Evolutionary conservation across 257 asterid genomes (phyloP).

Genomic region (Rubia yunnanensis): DNA sequence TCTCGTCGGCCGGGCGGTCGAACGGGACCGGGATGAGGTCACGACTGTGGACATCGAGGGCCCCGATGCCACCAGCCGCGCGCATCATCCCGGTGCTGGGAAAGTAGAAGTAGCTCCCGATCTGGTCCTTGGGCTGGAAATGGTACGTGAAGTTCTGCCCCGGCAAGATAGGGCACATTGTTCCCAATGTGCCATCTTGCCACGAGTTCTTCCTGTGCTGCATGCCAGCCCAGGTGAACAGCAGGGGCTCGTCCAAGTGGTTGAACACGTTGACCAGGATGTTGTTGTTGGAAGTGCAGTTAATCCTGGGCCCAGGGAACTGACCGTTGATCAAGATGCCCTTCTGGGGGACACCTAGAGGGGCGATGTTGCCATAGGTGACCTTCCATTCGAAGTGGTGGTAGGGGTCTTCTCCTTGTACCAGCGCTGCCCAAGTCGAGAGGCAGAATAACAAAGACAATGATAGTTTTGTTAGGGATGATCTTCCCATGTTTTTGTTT

Average conservation of each 20-base stretch:
- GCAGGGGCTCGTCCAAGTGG: conserved; percentile 44
- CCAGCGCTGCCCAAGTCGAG: conserved; percentile 22
- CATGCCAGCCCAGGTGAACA: conserved; percentile 34
- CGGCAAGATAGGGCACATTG: conserved; percentile 45
- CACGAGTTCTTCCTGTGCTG: conserved; percentile 51
- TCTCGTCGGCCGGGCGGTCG: conserved; percentile 31
- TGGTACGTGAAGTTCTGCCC: conserved; percentile 37
- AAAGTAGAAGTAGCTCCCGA: conserved; percentile 40
- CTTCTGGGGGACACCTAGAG: conserved; percentile 47
- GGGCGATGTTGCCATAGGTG: conserved; percentile 40
- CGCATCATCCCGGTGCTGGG: conserved; percentile 34
- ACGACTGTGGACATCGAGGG: conserved; percentile 37
- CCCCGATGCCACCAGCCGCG: conserved; percentile 41
- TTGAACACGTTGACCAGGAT: conserved; percentile 35
- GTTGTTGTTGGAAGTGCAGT: conserved; percentile 46
- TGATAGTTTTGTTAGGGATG: conserved; percentile 5
- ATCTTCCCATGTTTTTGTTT: conserved; percentile 17
- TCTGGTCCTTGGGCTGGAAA: conserved; percentile 52
- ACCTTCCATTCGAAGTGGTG: conserved; percentile 40
- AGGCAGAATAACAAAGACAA: conserved; percentile 34
- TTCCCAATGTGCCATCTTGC: conserved; percentile 46
- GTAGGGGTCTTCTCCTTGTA: conserved; percentile 44
- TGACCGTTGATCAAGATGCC: conserved; percentile 48
- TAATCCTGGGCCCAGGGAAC: conserved; percentile 44
- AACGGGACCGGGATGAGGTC: conserved; percentile 43